A percentile compares a stretch with the other conserved stretches of the same genome.
These are phyloP conservation scores for Pichia exigua DNA, from an alignment of 805 yeast genomes.

Conservation along the genomic window DNA sequence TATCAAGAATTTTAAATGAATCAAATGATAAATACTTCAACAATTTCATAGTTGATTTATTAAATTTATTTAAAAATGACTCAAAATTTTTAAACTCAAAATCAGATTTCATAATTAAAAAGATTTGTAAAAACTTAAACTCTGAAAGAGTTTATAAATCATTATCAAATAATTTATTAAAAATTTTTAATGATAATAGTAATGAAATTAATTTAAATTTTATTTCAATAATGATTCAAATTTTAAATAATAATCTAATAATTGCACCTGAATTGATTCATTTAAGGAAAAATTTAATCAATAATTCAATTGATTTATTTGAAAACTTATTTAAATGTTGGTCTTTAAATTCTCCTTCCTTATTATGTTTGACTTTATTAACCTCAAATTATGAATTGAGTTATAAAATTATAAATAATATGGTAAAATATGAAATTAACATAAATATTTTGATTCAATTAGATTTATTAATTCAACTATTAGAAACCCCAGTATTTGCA, in stretches of 20 bases:
- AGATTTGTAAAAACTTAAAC: slow-evolving; percentile 70
- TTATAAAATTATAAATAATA: slow-evolving; percentile 67
- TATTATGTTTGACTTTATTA: slow-evolving; percentile 72
- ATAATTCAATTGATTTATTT: slow-evolving; percentile 52
- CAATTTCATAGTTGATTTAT: slow-evolving; percentile 63
- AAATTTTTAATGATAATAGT: slow-evolving; percentile 30
- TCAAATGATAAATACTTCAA: slow-evolving; percentile 71
- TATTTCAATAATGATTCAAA: slow-evolving; percentile 74
- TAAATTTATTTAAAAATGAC: slow-evolving; percentile 65
- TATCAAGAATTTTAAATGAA: slow-evolving; percentile 65
- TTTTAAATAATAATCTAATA: slow-evolving; percentile 74
- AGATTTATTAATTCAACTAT: slow-evolving; percentile 79
- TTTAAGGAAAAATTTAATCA: slow-evolving; percentile 56
- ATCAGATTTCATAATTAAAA: slow-evolving; percentile 78
- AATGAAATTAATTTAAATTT: slow-evolving; percentile 49
- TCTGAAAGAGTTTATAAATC: slow-evolving; percentile 80
- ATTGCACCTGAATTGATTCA: slow-evolving; percentile 75
- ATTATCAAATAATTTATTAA: slow-evolving; percentile 61
- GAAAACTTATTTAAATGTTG: slow-evolving; percentile 76
- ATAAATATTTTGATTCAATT: slow-evolving; percentile 76
- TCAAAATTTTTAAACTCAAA: slow-evolving; percentile 55
- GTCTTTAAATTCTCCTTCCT: slow-evolving; percentile 88
- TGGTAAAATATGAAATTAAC: slow-evolving; percentile 76
- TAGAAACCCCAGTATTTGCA: slow-evolving; percentile 90
- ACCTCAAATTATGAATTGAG: slow-evolving; percentile 88